Base-by-base conservation (phyloP, 345 rosid genomes). In the Linum trigynum region DNA sequence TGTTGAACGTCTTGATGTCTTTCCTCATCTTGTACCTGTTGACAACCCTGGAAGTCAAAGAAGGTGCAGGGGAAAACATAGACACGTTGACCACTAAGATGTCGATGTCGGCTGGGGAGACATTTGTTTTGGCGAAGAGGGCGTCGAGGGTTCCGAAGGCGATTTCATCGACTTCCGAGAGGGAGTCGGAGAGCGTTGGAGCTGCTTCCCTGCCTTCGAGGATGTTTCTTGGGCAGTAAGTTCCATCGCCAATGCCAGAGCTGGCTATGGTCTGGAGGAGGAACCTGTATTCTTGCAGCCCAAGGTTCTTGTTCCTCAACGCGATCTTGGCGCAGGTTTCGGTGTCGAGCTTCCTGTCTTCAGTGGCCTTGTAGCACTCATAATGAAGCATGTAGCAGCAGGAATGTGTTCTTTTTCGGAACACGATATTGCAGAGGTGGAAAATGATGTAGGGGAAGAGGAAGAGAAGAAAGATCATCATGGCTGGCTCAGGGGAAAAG, bases 21-120 rank as follows among this genome's bases (percentile, higher is more conserved):
- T 78, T 83, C 62, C 85, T 81, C 85, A 91, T 80, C 75, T 81
- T 91, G 79, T 84, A 88, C 51, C 76, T 70, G 75, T 86, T 85
- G 23, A 86, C 76, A 6, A 86, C 78, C 42, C 91, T 67, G 40
- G 91, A 64, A 0, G 96, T 75, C 0, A 91, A 65, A 3, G 96
- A 91, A 1, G 98, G 96, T 3, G 74, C 67, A 1, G 90, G 85
- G 11, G 96, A 73, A 63, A 84, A 85, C 66, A 88, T 61, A 7
- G 91, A 82, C 42, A 86, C 86, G 64, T 88, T 83, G 2, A 85
- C 87, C 0, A 91, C 72, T 5, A 91, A 86, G 1, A 91, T 78
- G 65, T 81, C 88, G 3, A 88, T 75, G 40, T 80, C 79, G 0
- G 83, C 73, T 8, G 92, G 92, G 63, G 82, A 75, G 56, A 86